These are phyloP conservation scores for Teunomyces cretensis DNA, from an alignment of 805 yeast species.

Conservation along the genomic window DNA sequence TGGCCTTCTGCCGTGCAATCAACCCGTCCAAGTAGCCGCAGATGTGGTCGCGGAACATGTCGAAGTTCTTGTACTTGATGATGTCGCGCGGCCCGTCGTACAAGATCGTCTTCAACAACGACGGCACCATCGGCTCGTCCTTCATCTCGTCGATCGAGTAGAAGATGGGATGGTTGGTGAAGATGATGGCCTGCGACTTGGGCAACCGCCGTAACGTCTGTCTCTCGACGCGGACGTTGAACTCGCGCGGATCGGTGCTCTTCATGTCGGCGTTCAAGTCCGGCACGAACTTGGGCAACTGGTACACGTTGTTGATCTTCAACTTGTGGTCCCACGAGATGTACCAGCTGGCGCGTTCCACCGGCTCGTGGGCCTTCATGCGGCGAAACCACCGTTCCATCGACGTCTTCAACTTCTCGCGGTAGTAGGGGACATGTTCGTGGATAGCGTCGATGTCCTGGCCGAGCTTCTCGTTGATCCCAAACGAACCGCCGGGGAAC, in stretches of 20 bases:
- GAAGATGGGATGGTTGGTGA: constrained; percentile 76
- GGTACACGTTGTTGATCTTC: constrained; percentile 55
- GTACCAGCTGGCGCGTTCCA: constrained; percentile 76
- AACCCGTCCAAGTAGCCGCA: constrained; percentile 55
- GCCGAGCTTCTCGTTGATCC: constrained; percentile 59
- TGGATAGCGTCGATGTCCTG: constrained; percentile 63
- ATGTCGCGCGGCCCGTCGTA: constrained; percentile 68
- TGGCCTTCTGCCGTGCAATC: constrained; percentile 56
- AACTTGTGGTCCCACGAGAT: constrained; percentile 72
- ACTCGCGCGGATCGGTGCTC: constrained; percentile 48
- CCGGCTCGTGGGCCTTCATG: constrained; percentile 60
- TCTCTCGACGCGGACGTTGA: constrained; percentile 69
- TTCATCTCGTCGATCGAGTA: constrained; percentile 76
- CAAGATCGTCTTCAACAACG: constrained; percentile 63
- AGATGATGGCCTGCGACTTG: constrained; percentile 61
- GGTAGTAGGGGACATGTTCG: constrained; percentile 67
- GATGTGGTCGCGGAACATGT: constrained; percentile 57
- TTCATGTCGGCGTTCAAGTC: constrained; percentile 30
- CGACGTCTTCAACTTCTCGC: constrained; percentile 60
- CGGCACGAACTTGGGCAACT: constrained; percentile 45
- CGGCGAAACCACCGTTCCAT: constrained; percentile 74
- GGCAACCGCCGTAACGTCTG: constrained; percentile 72
- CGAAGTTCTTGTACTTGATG: constrained; percentile 62
- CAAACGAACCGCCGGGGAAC: constrained; percentile 77
- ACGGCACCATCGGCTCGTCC: constrained; percentile 77